A percentile compares a stretch with the other conserved stretches of the same genome.
These are phyloP conservation scores for Gardenia jasminoides DNA, from an alignment of 257 asterid species.

Conservation along the genomic window DNA sequence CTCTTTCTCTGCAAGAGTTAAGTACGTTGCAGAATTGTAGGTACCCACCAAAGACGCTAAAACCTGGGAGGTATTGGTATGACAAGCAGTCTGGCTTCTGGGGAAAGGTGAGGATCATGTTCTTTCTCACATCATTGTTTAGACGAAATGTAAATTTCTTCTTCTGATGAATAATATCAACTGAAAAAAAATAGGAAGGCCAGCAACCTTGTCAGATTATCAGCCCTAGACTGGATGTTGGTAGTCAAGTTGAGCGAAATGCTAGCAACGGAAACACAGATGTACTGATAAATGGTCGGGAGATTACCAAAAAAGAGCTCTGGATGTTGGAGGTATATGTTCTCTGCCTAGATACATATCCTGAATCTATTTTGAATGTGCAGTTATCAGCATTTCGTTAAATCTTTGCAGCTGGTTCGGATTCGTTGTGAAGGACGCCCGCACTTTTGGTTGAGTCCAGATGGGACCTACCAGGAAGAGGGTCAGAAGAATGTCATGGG, in stretches of 20 bases:
- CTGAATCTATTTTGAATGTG: conserved; percentile 10
- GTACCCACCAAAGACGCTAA: conserved; percentile 81
- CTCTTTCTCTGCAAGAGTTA: conserved; percentile 56
- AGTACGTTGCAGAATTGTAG: conserved; percentile 55
- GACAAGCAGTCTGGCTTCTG: conserved; percentile 85
- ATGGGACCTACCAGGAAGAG: conserved; percentile 64
- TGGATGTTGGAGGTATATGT: conserved; percentile 58
- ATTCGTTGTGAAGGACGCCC: conserved; percentile 62
- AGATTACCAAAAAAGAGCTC: conserved; percentile 68
- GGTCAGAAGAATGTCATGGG: conserved; percentile 78
- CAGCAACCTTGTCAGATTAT: conserved; percentile 79
- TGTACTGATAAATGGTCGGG: conserved; percentile 63
- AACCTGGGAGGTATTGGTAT: conserved; percentile 89
- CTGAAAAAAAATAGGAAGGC: conserved; percentile 62
- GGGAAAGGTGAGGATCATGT: conserved; percentile 72
- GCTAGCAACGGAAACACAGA: conserved; percentile 83
- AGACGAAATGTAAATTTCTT: background rate
- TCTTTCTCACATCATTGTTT: background rate
- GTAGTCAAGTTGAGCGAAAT: conserved; percentile 38
- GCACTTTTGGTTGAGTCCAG: conserved; percentile 72
- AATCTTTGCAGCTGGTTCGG: conserved; percentile 54
- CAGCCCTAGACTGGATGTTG: conserved; percentile 54
- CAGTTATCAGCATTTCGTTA: conserved; percentile 20
- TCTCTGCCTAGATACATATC: conserved; percentile 6
- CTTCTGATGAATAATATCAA: conserved; percentile 1